These are phyloP conservation scores for Candida gorgasii DNA, from an alignment of 805 yeast species.

Conservation along the genomic window DNA sequence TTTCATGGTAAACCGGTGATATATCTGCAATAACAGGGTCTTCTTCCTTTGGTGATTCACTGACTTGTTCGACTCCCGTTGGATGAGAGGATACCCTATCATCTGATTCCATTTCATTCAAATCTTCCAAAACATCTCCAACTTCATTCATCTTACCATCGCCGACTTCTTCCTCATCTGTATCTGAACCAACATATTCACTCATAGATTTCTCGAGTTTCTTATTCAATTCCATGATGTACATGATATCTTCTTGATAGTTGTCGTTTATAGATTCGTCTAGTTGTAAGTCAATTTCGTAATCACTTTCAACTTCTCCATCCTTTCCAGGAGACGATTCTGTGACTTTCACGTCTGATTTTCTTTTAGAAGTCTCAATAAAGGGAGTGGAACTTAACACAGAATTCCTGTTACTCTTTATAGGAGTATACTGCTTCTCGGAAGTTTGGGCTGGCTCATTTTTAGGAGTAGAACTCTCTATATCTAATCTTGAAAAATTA, in stretches of 20 bases:
- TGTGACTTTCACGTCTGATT: too few species aligned
- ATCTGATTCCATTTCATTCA: neutral
- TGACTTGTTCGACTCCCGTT: neutral
- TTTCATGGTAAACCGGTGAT: conserved; percentile 4
- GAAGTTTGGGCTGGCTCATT: neutral
- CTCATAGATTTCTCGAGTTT: conserved; percentile 12
- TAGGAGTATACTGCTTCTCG: neutral
- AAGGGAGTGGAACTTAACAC: too few species aligned
- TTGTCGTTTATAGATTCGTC: conserved; percentile 2
- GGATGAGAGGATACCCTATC: neutral
- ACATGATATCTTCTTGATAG: conserved; percentile 11
- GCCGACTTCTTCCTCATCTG: neutral
- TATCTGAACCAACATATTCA: conserved; percentile 4
- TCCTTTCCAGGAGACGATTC: neutral
- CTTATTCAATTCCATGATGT: conserved; percentile 12
- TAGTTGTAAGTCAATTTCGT: conserved; percentile 1
- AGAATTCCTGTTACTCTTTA: too few species aligned
- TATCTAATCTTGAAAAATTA: conserved; percentile 1
- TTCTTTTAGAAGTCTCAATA: too few species aligned
- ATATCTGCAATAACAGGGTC: neutral
- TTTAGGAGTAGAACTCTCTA: conserved; percentile 4
- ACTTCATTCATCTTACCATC: neutral
- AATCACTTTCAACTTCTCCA: conserved; percentile 1
- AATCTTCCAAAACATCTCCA: neutral
- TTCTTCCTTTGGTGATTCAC: neutral